Evolutionary conservation across 179 eudicot genomes (phyloP), one percentile per base, ranked within the genome.

Genomic region (Heliamphora pulchella): DNA sequence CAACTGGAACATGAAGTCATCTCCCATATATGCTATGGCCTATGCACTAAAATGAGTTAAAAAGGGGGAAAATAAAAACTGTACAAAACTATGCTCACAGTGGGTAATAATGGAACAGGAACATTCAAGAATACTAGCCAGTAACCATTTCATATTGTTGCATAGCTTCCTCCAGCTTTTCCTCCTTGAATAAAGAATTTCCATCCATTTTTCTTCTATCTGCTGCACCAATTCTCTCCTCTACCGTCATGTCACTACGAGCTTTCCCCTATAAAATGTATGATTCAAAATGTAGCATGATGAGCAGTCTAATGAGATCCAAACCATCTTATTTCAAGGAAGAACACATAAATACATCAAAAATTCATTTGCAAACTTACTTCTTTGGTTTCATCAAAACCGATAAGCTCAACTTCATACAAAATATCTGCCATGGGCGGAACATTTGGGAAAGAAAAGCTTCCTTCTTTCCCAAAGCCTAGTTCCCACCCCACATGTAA

Each of bases 11-110:
- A 96, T 92, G 88, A 96, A 96, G 78, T 96, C 99, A 85, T 96
- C 99, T 81, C 97, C 97, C 98, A 96, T 90, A 81, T 96, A 96
- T 85, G 99, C 99, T 87, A 92, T 88, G 69, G 99, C 99, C 98
- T 96, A 74, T 8, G 58, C 48, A 61, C 47, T n/a, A 46, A 48
- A 57, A 48, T 46, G n/a, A 15, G 75, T 82, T 65, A 80, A 62
- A 44, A 77, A 41, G 17, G 46, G 66, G 51, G 43, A 20, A 20
- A 11, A 31, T 31, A 31, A 47, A 58, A 67, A 31, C 39, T 13
- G 14, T 7, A 71, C 53, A 61, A 18, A 51, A 18, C 9, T 10
- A 77, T 5, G 43, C 15, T 41, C 18, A 80, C 6, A 44, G 58
- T 39, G 51, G 70, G 41, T 18, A 59, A 79, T 18, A 59, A 79